Evolutionary conservation across 345 rosid species (phyloP).

Genomic region (Turritis glabra): DNA sequence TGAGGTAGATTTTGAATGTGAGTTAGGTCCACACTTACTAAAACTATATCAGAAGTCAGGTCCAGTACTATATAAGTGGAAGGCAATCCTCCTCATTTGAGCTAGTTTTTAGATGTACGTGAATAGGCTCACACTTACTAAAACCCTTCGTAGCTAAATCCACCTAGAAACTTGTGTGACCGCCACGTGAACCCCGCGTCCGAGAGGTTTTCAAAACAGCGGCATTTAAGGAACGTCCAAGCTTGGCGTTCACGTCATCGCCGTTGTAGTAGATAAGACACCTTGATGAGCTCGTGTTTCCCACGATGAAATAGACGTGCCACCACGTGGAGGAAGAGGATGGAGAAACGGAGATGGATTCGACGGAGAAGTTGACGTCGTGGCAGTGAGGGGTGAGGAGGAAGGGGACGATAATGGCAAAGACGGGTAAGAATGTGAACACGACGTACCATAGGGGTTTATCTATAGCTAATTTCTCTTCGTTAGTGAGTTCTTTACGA

Average conservation of each 20-base stretch:
- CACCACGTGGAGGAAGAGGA: not conserved
- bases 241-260: slow-evolving; percentile 2
- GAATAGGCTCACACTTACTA: too few species aligned
- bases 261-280: not conserved
- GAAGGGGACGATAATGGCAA: not conserved
- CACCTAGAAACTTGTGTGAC: slow-evolving; percentile 7
- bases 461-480: not conserved
- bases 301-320: slow-evolving; percentile 6
- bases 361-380: slow-evolving; percentile 20
- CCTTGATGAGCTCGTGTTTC: not conserved
- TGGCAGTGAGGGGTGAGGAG: not conserved
- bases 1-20: too few species aligned
- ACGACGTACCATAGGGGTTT: not conserved
- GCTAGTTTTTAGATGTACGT: too few species aligned
- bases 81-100: too few species aligned
- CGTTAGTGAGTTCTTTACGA: not conserved
- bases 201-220: not conserved
- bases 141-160: slow-evolving; percentile 4
- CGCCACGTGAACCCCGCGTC: not conserved
- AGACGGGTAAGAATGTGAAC: not conserved
- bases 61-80: too few species aligned
- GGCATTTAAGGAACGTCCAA: not conserved
- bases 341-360: slow-evolving; percentile 7
- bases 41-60: too few species aligned
- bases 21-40: too few species aligned